These are phyloP conservation scores for Barbatosphaeria neglecta DNA, from an alignment of 495 filamentous ascomycete species.

Conservation along the genomic window DNA sequence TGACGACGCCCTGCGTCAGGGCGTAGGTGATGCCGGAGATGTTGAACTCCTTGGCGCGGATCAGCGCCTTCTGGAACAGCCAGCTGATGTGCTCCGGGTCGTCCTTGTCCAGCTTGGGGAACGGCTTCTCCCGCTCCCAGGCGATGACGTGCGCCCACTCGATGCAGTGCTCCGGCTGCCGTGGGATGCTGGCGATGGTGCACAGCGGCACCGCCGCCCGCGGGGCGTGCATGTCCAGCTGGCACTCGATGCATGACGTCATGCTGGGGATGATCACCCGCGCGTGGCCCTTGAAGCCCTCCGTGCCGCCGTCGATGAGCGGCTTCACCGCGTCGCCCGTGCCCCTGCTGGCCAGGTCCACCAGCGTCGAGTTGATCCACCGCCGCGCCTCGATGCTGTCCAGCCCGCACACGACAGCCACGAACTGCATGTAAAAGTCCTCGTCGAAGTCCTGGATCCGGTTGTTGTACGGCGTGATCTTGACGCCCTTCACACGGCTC, in stretches of 20 bases:
- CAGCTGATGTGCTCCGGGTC: slow-evolving; percentile 95
- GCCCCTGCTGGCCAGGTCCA: slow-evolving; percentile 69
- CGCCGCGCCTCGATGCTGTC: slow-evolving; percentile 94
- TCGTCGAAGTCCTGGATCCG: slow-evolving; percentile 97
- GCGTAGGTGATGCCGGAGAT: slow-evolving; percentile 91
- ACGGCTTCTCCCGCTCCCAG: slow-evolving; percentile 52
- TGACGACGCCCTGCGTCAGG: slow-evolving; percentile 96
- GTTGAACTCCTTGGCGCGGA: slow-evolving; percentile 74
- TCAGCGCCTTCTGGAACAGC: slow-evolving; percentile 79
- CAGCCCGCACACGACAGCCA: slow-evolving; percentile 85
- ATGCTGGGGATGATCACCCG: slow-evolving; percentile 86
- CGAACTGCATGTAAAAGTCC: slow-evolving; percentile 97
- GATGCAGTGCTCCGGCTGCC: slow-evolving; percentile 96
- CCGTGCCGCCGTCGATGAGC: slow-evolving; percentile 91
- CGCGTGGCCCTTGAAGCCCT: slow-evolving; percentile 97
- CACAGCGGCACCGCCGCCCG: slow-evolving; percentile 89
- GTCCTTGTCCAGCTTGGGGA: slow-evolving; percentile 74
- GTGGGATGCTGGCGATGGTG: slow-evolving; percentile 91
- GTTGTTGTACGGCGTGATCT: slow-evolving; percentile 84
- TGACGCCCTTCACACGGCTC: slow-evolving; percentile 75
- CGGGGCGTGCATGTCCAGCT: slow-evolving; percentile 95
- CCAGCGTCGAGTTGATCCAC: slow-evolving; percentile 94
- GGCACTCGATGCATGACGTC: slow-evolving; percentile 94
- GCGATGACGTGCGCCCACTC: slow-evolving; percentile 92
- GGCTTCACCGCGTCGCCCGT: slow-evolving; percentile 75